Evolutionary conservation across 2,329 filamentous ascomycete species (phyloP), one percentile per base, ranked within the genome.

Genomic region (Botryosphaeria dothidea): DNA sequence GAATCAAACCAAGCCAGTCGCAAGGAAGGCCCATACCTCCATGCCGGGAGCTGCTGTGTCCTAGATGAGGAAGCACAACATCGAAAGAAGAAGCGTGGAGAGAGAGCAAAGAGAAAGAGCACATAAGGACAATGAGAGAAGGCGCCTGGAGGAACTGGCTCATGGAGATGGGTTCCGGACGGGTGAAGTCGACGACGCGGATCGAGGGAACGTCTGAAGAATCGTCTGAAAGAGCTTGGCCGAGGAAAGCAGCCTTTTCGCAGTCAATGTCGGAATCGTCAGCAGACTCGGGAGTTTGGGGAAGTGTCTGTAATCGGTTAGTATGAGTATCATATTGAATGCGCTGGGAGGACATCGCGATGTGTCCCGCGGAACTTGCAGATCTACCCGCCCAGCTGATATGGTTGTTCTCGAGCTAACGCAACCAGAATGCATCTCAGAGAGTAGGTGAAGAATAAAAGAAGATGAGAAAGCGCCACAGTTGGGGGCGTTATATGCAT

Each of bases 41-140:
- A 54, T 79, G 73, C 48, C 78, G 73, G 38, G 78, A 77, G 67
- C 74, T 77, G 66, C 76, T 80, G 70, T 82, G 81, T 51, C 79
- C 80, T 31, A 83, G 75, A 67, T 82, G 80, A 4, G 80, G 81
- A 3, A 83, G 78, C 4, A 83, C 73, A 23, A 80, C 76, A 64
- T 83, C 80, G 65, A 82, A 87, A 51, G 84, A 84, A 2, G 80
- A 82, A 13, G 82, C 82, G 62, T 85, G 86, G 70, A 83, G 83
- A n/a, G 84, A 86, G 36, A 83, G 82, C 41, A 83, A 82, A 29
- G 81, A 84, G 67, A 81, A 82, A 4, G 82, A 83, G 67, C 81
- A 72, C 70, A 85, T 71, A 34, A 83, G 71, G 67, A 81, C 69
- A 66, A 81, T 69, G 19, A 83, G 73, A 1, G 81, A 82, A 2